Evolutionary conservation across 2,329 filamentous ascomycete species (phyloP).

Genomic region (Alternaria ethzedia): DNA sequence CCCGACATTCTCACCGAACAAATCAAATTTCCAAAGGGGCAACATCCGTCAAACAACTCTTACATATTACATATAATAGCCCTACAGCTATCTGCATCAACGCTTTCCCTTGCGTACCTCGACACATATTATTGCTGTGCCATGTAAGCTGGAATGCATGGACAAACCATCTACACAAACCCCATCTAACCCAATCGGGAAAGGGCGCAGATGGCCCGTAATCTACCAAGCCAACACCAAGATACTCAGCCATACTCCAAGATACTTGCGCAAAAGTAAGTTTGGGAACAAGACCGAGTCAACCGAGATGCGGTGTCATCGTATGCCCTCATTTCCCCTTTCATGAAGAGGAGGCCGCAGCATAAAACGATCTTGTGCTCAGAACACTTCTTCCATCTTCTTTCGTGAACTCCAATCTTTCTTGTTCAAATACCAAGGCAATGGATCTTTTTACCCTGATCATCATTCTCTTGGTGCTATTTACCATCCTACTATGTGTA

Average conservation of each 20-base stretch:
- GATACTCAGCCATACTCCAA: background rate
- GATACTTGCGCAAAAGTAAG: background rate
- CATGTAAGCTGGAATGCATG: background rate
- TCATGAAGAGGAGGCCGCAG: accelerated
- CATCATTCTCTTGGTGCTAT: accelerated
- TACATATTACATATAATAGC: background rate
- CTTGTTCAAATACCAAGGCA: no score
- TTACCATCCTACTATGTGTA: background rate
- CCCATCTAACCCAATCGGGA: background rate
- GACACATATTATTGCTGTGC: no score
- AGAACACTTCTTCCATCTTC: background rate
- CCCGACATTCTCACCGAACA: background rate
- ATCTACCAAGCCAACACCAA: background rate
- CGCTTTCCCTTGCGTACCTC: background rate
- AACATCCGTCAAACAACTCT: background rate
- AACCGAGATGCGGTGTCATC: background rate
- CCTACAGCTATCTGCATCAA: background rate
- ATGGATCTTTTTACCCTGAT: accelerated
- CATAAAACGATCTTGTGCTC: background rate
- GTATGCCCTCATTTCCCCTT: background rate
- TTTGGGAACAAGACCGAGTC: background rate
- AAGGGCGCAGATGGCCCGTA: background rate
- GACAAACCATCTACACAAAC: background rate
- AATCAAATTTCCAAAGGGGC: background rate
- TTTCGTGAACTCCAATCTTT: no score